A percentile compares a stretch with the other conserved stretches of the same genome.
phyloP scores from a whole-genome alignment of 1,284 basidiomycete species.

The Mycena sp. region DNA sequence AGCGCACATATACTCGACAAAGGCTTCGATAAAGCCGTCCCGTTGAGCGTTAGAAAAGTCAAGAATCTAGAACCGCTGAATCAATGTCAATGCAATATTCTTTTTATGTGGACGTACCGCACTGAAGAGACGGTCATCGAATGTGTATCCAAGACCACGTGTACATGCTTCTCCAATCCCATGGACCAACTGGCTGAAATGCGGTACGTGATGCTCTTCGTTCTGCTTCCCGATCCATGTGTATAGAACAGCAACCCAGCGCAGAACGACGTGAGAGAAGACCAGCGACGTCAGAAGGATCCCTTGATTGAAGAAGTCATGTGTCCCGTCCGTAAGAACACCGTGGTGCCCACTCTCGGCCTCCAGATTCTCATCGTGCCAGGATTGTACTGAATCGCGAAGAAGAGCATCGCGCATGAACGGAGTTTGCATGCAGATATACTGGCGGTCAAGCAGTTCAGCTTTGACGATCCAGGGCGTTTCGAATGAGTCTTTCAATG shows the following conservation, averaged over 20 bases:
- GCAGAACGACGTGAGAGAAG: neutral
- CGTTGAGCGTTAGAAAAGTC: conserved; percentile 12
- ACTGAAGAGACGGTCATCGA: conserved; percentile 6
- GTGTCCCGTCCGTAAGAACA: conserved; percentile 8
- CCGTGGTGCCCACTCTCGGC: conserved; percentile 11
- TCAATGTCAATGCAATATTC: neutral
- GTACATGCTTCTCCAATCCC: neutral
- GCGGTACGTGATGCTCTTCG: neutral
- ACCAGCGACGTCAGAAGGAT: conserved; percentile 8
- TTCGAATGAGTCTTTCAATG: conserved; percentile 3
- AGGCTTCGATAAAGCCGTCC: conserved; percentile 1
- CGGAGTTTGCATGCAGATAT: conserved; percentile 14
- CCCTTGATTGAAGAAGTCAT: conserved; percentile 15
- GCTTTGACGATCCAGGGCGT: conserved; percentile 19
- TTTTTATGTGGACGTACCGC: neutral
- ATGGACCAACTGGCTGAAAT: neutral
- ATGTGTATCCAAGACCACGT: neutral
- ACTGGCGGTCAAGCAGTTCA: conserved; percentile 4
- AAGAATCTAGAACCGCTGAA: neutral
- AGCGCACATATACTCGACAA: neutral
- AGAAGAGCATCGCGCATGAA: conserved; percentile 18
- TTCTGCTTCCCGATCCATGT: neutral
- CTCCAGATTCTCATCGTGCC: conserved; percentile 5
- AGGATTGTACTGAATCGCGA: conserved; percentile 7
- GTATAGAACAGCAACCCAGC: neutral